Percentiles rank a stretch among this genome's conserved stretches.
Evolutionary conservation across 1,284 basidiomycete genomes (phyloP).

Genomic region (Exobasidium rhododendri): DNA sequence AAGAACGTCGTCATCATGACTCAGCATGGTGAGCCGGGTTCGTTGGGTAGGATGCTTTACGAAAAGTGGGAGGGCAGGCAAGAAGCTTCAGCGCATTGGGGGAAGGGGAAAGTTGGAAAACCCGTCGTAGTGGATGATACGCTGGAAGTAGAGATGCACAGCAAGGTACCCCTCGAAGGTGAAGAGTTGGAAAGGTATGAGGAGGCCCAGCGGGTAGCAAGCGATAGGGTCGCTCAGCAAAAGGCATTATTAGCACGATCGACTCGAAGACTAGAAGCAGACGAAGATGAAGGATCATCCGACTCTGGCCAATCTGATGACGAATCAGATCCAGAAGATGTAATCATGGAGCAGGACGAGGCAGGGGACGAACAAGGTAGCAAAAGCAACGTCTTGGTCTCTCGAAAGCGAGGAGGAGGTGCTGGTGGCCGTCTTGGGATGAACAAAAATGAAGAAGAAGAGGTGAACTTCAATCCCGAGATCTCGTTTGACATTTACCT

Average conservation of each 20-base stretch:
- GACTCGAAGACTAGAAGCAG: conserved; percentile 81
- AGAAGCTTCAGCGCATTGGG: conserved; percentile 72
- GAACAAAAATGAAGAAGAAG: conserved; percentile 31
- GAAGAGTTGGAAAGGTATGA: conserved; percentile 77
- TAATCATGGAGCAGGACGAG: conserved; percentile 59
- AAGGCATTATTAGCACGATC: conserved; percentile 78
- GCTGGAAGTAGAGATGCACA: conserved; percentile 64
- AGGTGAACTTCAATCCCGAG: conserved; percentile 62
- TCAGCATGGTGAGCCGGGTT: conserved; percentile 67
- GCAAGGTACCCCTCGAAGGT: conserved; percentile 67
- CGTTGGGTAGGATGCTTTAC: conserved; percentile 74
- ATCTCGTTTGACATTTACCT: conserved; percentile 93
- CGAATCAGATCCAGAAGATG: conserved; percentile 65
- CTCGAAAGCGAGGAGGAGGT: conserved; percentile 12
- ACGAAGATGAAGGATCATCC: conserved; percentile 55
- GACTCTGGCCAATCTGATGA: conserved; percentile 60
- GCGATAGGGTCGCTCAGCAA: conserved; percentile 80
- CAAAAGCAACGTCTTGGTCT: conserved; percentile 20
- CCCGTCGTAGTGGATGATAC: conserved; percentile 72
- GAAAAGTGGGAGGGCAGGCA: conserved; percentile 81
- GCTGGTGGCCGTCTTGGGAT: background rate
- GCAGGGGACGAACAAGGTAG: conserved; percentile 18
- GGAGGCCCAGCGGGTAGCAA: conserved; percentile 72
- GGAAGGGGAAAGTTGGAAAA: conserved; percentile 79
- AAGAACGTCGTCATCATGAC: conserved; percentile 43